These are phyloP conservation scores for Zymoseptoria tritici DNA, from an alignment of 2,329 filamentous ascomycete species.

Conservation along the genomic window DNA sequence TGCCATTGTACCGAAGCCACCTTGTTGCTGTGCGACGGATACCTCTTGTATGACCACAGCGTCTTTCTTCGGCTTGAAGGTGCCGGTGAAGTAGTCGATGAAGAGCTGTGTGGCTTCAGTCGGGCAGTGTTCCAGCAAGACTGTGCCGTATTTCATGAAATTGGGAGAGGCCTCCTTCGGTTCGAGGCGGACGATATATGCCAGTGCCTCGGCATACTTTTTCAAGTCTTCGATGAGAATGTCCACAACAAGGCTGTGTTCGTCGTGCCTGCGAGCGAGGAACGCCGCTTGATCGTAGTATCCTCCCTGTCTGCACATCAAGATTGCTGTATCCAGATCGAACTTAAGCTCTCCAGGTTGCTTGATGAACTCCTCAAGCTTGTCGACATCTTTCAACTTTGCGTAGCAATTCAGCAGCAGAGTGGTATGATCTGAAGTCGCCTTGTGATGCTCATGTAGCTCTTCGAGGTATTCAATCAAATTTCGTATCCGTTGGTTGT, in stretches of 20 bases:
- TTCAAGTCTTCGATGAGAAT: slow-evolving; percentile 94
- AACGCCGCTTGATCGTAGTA: slow-evolving; percentile 97
- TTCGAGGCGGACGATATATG: slow-evolving; percentile 85
- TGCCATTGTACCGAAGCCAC: slow-evolving; percentile 41
- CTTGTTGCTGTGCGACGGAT: slow-evolving; percentile 26
- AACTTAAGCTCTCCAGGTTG: slow-evolving; percentile 92
- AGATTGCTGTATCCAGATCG: slow-evolving; percentile 91
- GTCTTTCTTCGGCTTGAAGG: slow-evolving; percentile 67
- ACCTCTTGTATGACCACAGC: slow-evolving; percentile 44
- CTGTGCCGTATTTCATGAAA: slow-evolving; percentile 89
- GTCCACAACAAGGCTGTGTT: slow-evolving; percentile 88
- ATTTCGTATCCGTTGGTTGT: slow-evolving; percentile 96
- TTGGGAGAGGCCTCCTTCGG: slow-evolving; percentile 77
- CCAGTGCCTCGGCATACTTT: slow-evolving; percentile 76
- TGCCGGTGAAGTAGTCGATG: slow-evolving; percentile 88
- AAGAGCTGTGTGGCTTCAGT: slow-evolving; percentile 78
- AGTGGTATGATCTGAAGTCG: slow-evolving; percentile 91
- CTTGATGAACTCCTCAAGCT: slow-evolving; percentile 94
- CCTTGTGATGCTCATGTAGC: slow-evolving; percentile 85
- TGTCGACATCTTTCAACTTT: slow-evolving; percentile 93
- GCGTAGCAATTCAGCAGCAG: slow-evolving; percentile 94
- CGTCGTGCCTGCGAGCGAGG: slow-evolving; percentile 85
- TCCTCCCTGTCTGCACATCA: slow-evolving; percentile 93
- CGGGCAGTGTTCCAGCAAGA: slow-evolving; percentile 80
- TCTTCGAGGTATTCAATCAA: slow-evolving; percentile 96